These are phyloP conservation scores for Plantago rigida DNA, from an alignment of 305 asterid species.

Conservation along the genomic window DNA sequence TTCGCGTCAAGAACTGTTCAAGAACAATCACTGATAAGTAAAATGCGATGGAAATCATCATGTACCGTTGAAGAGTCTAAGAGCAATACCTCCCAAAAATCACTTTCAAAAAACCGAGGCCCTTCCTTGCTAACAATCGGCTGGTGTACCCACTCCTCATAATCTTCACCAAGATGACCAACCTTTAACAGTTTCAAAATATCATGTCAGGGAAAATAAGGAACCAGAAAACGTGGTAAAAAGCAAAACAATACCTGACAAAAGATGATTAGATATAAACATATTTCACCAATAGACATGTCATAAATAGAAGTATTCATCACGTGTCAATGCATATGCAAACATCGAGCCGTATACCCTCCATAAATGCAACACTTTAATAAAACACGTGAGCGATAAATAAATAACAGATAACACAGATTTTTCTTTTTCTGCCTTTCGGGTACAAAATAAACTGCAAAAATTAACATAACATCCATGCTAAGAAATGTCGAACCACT, in stretches of 20 bases:
- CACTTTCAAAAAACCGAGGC: slow-evolving; percentile 71
- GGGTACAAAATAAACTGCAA: not conserved
- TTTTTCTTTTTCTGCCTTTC: no score
- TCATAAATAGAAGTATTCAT: not conserved
- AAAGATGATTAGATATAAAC: not conserved
- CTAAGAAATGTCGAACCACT: no score
- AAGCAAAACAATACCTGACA: not conserved
- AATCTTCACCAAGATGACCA: slow-evolving; percentile 76
- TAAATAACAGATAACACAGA: no score
- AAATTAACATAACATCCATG: no score
- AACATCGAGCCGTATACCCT: not conserved
- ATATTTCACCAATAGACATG: not conserved
- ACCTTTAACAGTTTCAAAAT: slow-evolving; percentile 37
- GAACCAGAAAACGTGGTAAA: slow-evolving; percentile 1
- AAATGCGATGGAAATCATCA: not conserved
- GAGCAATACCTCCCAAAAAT: slow-evolving; percentile 58
- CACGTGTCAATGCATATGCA: not conserved
- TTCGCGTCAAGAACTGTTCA: slow-evolving; percentile 56
- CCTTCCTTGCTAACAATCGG: slow-evolving; percentile 74
- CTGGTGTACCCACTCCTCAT: slow-evolving; percentile 88
- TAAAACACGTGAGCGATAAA: not conserved
- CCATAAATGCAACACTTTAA: not conserved
- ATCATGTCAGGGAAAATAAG: slow-evolving; percentile 6
- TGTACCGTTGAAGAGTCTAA: not conserved
- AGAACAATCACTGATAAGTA: slow-evolving; percentile 14